These are phyloP conservation scores for Tulasnella sp. DNA, from an alignment of 768 basidiomycete species.

Conservation along the genomic window DNA sequence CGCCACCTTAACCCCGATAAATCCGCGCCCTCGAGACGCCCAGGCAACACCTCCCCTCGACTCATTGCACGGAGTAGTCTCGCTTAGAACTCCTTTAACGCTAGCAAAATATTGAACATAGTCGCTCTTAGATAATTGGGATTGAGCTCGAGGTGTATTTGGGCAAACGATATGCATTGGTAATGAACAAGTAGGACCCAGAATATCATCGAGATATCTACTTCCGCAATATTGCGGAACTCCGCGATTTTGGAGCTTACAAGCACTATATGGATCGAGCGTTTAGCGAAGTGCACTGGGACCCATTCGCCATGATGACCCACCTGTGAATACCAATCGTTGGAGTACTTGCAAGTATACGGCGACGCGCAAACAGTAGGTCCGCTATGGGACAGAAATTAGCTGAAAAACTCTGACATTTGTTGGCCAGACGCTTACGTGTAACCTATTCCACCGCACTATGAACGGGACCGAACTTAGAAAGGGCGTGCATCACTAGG, in stretches of 20 bases:
- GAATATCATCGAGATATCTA: not conserved
- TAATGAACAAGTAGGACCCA: not conserved
- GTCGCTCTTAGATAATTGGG: too few relatives aligned
- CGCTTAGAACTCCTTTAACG: too few relatives aligned
- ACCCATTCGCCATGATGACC: not conserved
- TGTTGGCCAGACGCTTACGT: not conserved
- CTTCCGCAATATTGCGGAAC: not conserved
- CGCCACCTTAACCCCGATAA: not conserved
- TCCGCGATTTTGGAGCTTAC: not conserved
- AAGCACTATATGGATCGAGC: not conserved
- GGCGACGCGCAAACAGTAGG: constrained; percentile 25
- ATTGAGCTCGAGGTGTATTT: too few relatives aligned
- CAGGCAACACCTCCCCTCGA: not conserved
- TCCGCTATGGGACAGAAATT: constrained; percentile 12
- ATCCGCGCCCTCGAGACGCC: not conserved
- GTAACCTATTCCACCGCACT: not conserved
- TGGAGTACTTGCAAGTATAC: constrained; percentile 28
- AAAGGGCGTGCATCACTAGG: too few relatives aligned
- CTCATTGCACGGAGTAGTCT: too few relatives aligned
- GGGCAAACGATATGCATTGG: not conserved
- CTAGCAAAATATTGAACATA: too few relatives aligned
- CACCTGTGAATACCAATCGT: constrained; percentile 10
- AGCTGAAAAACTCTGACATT: not conserved
- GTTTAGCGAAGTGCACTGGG: not conserved
- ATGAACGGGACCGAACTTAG: not conserved